These are phyloP conservation scores for Diaporthe humulicola DNA, from an alignment of 2,329 filamentous ascomycete species.

Conservation along the genomic window DNA sequence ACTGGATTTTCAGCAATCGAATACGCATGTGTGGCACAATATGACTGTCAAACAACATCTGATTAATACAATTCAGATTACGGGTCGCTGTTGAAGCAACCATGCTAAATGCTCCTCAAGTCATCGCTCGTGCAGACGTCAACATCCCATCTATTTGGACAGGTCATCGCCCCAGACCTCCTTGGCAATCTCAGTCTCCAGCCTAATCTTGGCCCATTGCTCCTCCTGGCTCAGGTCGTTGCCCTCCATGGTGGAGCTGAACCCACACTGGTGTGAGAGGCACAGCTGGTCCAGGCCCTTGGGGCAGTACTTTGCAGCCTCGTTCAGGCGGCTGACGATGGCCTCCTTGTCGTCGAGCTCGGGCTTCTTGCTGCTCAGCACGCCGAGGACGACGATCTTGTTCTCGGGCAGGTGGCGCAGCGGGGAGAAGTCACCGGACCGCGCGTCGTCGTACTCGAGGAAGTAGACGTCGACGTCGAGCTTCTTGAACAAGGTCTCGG, in stretches of 20 bases:
- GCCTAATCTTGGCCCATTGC: constrained; percentile 69
- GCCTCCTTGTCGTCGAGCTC: constrained; percentile 63
- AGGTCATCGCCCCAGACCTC: constrained; percentile 67
- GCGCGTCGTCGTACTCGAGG: constrained; percentile 70
- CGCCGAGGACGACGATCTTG: constrained; percentile 68
- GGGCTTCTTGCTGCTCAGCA: constrained; percentile 69
- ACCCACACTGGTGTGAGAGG: constrained; percentile 70
- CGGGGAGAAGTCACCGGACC: constrained; percentile 67
- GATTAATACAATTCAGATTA: background rate
- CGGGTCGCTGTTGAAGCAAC: constrained; percentile 35
- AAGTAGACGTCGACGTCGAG: constrained; percentile 68
- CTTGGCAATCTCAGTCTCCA: constrained; percentile 70
- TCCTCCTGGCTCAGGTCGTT: constrained; percentile 68
- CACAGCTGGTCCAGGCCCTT: constrained; percentile 67
- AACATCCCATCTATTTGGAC: constrained; percentile 40
- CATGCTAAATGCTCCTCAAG: constrained; percentile 9
- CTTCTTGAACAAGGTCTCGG: constrained; percentile 57
- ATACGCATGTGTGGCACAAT: background rate
- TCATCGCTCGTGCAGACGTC: constrained; percentile 1
- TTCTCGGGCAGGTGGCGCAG: constrained; percentile 65
- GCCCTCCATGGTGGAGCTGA: constrained; percentile 68
- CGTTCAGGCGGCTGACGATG: constrained; percentile 55
- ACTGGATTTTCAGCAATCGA: background rate
- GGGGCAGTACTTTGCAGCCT: constrained; percentile 62
- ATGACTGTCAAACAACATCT: background rate